Evolutionary conservation across 257 asterid genomes (phyloP).

Genomic region (Plantago elongata): DNA sequence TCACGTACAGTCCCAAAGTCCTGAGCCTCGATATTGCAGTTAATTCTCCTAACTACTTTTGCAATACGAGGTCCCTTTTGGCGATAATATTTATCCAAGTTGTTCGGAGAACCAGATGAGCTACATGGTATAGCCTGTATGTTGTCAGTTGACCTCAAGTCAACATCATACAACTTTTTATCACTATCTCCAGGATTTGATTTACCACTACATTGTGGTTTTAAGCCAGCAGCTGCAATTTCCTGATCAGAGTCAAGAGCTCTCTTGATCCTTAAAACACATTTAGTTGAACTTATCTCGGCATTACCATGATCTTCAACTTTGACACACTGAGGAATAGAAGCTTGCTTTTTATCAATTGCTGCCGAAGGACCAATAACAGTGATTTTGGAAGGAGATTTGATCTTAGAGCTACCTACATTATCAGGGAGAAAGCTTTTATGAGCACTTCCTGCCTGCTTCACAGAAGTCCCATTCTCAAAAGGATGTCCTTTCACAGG

Average conservation of each 20-base stretch:
- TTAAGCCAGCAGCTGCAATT: slow-evolving; percentile 25
- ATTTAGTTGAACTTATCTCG: slow-evolving; percentile 32
- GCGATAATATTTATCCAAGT: slow-evolving; percentile 66
- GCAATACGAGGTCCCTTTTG: slow-evolving; percentile 99
- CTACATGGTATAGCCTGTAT: slow-evolving; percentile 36
- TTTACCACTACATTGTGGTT: slow-evolving; percentile 32
- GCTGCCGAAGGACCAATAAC: slow-evolving; percentile 15
- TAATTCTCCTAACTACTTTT: slow-evolving; percentile 82
- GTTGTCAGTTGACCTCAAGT: slow-evolving; percentile 39
- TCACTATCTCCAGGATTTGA: slow-evolving; percentile 26
- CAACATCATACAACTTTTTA: slow-evolving; percentile 35
- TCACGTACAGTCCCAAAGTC: slow-evolving; percentile 54
- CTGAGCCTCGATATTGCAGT: slow-evolving; percentile 75
- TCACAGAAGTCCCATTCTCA: slow-evolving; percentile 24
- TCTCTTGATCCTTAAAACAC: slow-evolving; percentile 28
- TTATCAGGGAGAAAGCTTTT: slow-evolving; percentile 23
- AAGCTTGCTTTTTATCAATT: slow-evolving; percentile 27
- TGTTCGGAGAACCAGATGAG: slow-evolving; percentile 45
- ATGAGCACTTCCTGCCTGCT: slow-evolving; percentile 25
- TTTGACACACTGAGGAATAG: slow-evolving; percentile 34
- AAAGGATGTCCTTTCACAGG: slow-evolving; percentile 28
- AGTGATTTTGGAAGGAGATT: slow-evolving; percentile 24
- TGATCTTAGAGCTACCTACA: slow-evolving; percentile 24
- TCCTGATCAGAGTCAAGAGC: slow-evolving; percentile 25
- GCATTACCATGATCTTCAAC: slow-evolving; percentile 35